Evolutionary conservation across 2,329 filamentous ascomycete genomes (phyloP).

Genomic region (Rugonectria rugulosa): DNA sequence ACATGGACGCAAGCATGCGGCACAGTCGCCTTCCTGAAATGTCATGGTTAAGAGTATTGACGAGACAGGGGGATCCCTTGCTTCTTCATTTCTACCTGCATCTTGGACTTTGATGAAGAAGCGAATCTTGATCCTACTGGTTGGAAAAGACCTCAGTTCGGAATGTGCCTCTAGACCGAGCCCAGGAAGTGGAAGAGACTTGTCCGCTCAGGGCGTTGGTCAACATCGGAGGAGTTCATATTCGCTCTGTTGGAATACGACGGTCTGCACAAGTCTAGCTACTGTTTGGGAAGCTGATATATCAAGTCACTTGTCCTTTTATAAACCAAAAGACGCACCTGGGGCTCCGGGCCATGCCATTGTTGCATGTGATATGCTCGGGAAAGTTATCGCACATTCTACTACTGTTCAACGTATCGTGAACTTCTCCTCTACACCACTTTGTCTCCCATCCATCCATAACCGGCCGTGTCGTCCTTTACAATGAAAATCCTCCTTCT

Average conservation of each 20-base stretch:
- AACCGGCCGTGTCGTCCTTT: background rate
- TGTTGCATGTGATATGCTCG: background rate
- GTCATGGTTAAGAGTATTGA: background rate
- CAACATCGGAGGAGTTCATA: no score
- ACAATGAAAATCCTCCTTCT: constrained; percentile 38
- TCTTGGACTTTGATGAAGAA: background rate
- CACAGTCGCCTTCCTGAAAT: background rate
- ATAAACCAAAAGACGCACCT: background rate
- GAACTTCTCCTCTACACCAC: no score
- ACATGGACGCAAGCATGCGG: no score
- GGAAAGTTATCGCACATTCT: background rate
- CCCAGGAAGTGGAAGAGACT: no score
- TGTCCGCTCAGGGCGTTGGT: no score
- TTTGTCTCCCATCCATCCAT: background rate
- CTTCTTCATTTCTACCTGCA: background rate
- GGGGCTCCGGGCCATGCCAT: background rate
- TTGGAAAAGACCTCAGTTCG: no score
- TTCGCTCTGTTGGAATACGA: no score
- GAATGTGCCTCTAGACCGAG: no score
- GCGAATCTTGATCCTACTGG: background rate
- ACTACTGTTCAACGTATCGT: no score
- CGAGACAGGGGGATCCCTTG: background rate
- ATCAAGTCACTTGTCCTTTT: background rate
- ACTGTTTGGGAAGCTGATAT: constrained; percentile 8
- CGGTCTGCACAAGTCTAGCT: no score